Evolutionary conservation across 495 filamentous ascomycete species (phyloP).

Genomic region (Aspergillus sparsus): DNA sequence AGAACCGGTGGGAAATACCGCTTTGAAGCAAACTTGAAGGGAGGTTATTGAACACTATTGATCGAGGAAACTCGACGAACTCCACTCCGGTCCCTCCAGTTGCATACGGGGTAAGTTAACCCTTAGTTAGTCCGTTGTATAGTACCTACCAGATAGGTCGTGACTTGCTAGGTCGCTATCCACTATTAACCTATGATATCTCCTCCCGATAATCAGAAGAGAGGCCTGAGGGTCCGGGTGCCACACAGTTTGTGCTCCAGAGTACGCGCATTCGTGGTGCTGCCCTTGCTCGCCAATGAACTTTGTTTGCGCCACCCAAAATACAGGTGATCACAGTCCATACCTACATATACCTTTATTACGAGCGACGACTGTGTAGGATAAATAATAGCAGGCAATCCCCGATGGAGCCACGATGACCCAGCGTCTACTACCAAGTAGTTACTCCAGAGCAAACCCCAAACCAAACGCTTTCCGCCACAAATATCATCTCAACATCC

Average conservation of each 20-base stretch:
- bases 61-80: conserved; percentile 2
- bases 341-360: neutral
- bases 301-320: conserved; percentile 20
- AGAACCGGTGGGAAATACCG: neutral
- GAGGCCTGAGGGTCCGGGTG: neutral
- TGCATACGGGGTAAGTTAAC: neutral
- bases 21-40: neutral
- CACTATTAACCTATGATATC: neutral
- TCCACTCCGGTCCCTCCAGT: neutral
- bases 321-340: conserved; percentile 15
- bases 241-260: neutral
- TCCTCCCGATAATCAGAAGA: neutral
- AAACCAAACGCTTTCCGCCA: conserved; percentile 9
- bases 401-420: neutral
- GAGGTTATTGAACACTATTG: conserved; percentile 1
- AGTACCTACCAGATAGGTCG: too few species aligned
- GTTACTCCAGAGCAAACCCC: neutral
- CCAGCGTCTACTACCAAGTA: neutral
- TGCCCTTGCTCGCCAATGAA: conserved; percentile 10
- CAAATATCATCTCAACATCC: conserved; percentile 12
- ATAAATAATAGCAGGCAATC: conserved; percentile 7
- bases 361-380: neutral
- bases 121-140: too few species aligned
- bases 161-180: too few species aligned
- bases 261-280: neutral